These are phyloP conservation scores for Citrus reticulata DNA, from an alignment of 345 rosid genomes.

Conservation along the genomic window DNA sequence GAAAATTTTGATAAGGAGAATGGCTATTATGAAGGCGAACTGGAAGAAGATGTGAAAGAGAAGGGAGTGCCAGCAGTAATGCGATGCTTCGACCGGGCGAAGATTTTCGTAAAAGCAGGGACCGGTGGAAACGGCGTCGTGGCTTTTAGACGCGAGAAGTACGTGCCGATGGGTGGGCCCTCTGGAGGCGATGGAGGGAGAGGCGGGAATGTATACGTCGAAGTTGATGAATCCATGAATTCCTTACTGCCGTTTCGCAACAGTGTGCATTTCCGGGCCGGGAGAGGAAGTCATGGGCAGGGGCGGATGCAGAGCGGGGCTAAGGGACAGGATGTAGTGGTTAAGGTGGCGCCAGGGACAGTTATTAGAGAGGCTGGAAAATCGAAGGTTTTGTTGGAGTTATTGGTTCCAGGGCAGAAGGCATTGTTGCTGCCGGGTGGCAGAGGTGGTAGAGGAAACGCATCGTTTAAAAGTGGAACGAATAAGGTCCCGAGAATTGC, in stretches of 20 bases:
- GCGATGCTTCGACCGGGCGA: slow-evolving; percentile 89
- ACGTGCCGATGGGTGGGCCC: slow-evolving; percentile 85
- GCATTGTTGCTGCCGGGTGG: slow-evolving; percentile 88
- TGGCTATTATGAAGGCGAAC: slow-evolving; percentile 14
- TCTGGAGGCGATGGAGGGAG: slow-evolving; percentile 98
- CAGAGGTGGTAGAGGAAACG: slow-evolving; percentile 95
- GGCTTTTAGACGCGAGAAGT: slow-evolving; percentile 87
- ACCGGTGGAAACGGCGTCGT: slow-evolving; percentile 90
- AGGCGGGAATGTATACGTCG: slow-evolving; percentile 80
- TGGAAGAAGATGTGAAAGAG: slow-evolving; percentile 47
- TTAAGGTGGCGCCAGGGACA: slow-evolving; percentile 87
- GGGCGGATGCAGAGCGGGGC: slow-evolving; percentile 74
- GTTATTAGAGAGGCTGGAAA: slow-evolving; percentile 67
- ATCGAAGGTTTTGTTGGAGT: slow-evolving; percentile 77
- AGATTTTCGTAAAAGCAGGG: slow-evolving; percentile 78
- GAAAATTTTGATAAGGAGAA: slow-evolving; percentile 23
- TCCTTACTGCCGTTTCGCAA: slow-evolving; percentile 82
- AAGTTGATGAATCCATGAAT: slow-evolving; percentile 80
- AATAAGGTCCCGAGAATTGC: slow-evolving; percentile 90
- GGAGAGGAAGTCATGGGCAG: slow-evolving; percentile 74
- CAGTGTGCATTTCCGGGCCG: slow-evolving; percentile 78
- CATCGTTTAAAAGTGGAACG: slow-evolving; percentile 73
- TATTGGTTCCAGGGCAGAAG: slow-evolving; percentile 72
- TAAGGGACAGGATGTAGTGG: slow-evolving; percentile 76
- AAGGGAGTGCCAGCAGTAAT: slow-evolving; percentile 91